A percentile compares a stretch with the other conserved stretches of the same genome.
These are phyloP conservation scores for Trifolium pratense DNA, from an alignment of 306 rosid genomes.

Conservation along the genomic window DNA sequence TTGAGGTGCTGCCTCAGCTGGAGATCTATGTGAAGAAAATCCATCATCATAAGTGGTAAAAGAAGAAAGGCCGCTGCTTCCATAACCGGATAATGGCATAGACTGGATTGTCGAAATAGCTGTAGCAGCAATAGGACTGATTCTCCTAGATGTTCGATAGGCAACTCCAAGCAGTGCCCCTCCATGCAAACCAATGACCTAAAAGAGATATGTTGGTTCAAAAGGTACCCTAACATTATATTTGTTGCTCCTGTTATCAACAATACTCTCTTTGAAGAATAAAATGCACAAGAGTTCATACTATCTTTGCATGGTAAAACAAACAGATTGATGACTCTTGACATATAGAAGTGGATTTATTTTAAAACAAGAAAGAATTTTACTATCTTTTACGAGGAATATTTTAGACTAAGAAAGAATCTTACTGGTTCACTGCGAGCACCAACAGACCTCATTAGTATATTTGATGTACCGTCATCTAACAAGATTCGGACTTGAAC, in stretches of 20 bases:
- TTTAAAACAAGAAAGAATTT: constrained; percentile 36
- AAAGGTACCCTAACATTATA: constrained; percentile 32
- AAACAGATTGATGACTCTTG: constrained; percentile 19
- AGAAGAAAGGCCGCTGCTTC: constrained; percentile 86
- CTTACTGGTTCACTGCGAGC: constrained; percentile 89
- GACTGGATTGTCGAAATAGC: constrained; percentile 96
- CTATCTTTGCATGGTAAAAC: constrained; percentile 20
- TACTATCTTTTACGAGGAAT: constrained; percentile 45
- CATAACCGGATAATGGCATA: constrained; percentile 97
- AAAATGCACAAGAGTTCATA: constrained; percentile 35
- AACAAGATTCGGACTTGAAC: constrained; percentile 98
- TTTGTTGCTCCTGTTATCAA: constrained; percentile 9
- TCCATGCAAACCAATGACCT: constrained; percentile 98
- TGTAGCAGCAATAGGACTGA: constrained; percentile 93
- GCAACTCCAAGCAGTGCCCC: constrained; percentile 98
- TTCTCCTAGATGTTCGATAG: constrained; percentile 91
- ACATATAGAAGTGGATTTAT: constrained; percentile 17
- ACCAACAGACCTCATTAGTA: constrained; percentile 91
- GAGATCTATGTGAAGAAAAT: constrained; percentile 71
- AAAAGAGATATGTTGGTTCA: constrained; percentile 41
- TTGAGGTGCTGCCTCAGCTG: constrained; percentile 79
- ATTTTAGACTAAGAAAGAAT: constrained; percentile 33
- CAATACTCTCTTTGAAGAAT: constrained; percentile 34
- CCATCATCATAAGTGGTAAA: constrained; percentile 91
- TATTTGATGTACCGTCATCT: constrained; percentile 98